A percentile compares a stretch with the other conserved stretches of the same genome.
Evolutionary conservation across 257 asterid genomes (phyloP).

Genomic region (Coffea eugenioides): DNA sequence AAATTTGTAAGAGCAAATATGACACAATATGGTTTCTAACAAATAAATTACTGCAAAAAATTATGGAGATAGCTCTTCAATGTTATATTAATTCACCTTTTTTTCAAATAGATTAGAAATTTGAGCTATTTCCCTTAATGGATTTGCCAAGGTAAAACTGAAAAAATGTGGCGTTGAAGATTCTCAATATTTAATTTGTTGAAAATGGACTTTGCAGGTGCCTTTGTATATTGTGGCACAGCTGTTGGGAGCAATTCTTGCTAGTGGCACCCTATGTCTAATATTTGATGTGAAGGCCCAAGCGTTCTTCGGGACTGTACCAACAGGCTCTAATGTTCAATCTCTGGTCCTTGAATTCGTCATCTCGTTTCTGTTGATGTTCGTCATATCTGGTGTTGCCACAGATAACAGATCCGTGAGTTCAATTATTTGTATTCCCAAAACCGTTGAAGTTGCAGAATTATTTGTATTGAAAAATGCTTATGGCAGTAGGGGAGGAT

Average conservation of each 20-base stretch:
- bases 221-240: slow-evolving; percentile 62
- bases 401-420: slow-evolving; percentile 69
- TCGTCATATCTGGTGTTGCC: slow-evolving; percentile 72
- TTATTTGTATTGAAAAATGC: too few species aligned
- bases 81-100: too few species aligned
- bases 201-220: slow-evolving; percentile 30
- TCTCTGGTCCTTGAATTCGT: slow-evolving; percentile 56
- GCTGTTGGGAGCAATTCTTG: slow-evolving; percentile 51
- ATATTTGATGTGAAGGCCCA: slow-evolving; percentile 36
- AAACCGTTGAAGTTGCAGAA: background rate
- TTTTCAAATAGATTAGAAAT: too few species aligned
- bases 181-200: too few species aligned
- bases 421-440: background rate
- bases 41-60: too few species aligned
- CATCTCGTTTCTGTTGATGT: slow-evolving; percentile 54
- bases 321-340: slow-evolving; percentile 47
- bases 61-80: too few species aligned
- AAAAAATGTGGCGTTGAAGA: too few species aligned
- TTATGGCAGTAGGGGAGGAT: too few species aligned
- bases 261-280: slow-evolving; percentile 57
- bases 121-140: too few species aligned
- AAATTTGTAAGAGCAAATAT: too few species aligned
- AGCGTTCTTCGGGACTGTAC: slow-evolving; percentile 47
- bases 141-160: too few species aligned
- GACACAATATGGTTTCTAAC: too few species aligned